Evolutionary conservation across 2,329 filamentous ascomycete genomes (phyloP), one percentile per base, ranked within the genome.

Genomic region (Raffaelea albimanens): DNA sequence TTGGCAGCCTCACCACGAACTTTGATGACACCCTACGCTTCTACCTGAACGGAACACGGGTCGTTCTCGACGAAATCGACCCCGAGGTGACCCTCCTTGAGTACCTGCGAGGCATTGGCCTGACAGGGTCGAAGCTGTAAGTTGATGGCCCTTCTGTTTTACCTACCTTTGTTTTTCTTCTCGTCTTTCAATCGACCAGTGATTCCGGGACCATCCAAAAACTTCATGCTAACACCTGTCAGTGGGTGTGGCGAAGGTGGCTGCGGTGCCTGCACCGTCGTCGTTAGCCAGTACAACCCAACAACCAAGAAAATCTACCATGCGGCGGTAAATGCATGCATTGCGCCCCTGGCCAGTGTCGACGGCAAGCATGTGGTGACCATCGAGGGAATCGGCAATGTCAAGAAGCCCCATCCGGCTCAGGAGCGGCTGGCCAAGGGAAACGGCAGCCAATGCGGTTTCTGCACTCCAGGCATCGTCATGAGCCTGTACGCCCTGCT

Each of bases 321-420:
- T 71, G 93, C 93, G 49, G 94, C 87, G 46, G 87, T 97, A 50
- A 98, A 98, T 63, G 93, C 93, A 39, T 98, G 93, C 63, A 73
- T 98, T 45, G 91, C 93, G 11, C 93, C 93, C 7, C 75, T 98
- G 42, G 86, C 89, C 55, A 95, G 89, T 58, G 78, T 97, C 40
- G 93, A 97, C 63, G 93, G 93, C 40, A 98, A 98, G 64, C 93
- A 98, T 75, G 88, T 97, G 59, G 90, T 98, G 61, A 98, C 93
- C 3, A 83, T 98, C 38, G 93, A 98, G 67, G 93, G 93, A 7
- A 96, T 98, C 58, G 93, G 93, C 11, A 87, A 85, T 62, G 82
- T 87, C 23, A 84, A 93, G 63, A 80, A 75, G 39, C 93, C 93
- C 5, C 93, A 98, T 68, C 87, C 91, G 2, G 73, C 84, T 3